Percentiles rank a stretch among this genome's conserved stretches.
These are phyloP conservation scores for Talaromyces stipitatus DNA, from an alignment of 495 filamentous ascomycete species.

Conservation along the genomic window DNA sequence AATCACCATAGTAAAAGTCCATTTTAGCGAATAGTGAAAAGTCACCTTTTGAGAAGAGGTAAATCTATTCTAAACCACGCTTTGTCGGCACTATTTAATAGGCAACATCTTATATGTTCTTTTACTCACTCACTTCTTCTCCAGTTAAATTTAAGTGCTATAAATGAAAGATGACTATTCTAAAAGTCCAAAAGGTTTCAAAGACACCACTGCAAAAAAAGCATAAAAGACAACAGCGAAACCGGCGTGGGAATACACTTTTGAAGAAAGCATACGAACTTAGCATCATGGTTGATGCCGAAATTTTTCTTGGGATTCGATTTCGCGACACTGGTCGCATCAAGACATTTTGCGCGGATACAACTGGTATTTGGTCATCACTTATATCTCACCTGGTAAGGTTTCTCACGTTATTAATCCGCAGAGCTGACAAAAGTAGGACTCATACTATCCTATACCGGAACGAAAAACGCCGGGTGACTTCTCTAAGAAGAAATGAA, in stretches of 20 bases:
- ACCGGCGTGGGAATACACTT: background rate
- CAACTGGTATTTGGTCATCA: background rate
- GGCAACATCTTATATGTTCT: background rate
- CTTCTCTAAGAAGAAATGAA: background rate
- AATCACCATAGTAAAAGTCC: too few relatives aligned
- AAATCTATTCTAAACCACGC: background rate
- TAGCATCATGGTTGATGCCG: background rate
- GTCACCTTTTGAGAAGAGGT: background rate
- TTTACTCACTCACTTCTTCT: background rate
- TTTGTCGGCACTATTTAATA: background rate
- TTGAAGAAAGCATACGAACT: background rate
- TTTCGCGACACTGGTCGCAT: too few relatives aligned
- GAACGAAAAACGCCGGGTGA: background rate
- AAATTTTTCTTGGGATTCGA: background rate
- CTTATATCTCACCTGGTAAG: background rate
- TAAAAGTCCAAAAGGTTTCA: background rate
- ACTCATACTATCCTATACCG: background rate
- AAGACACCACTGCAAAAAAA: background rate
- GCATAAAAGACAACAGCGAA: background rate
- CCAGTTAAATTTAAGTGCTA: background rate
- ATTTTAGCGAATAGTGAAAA: too few relatives aligned
- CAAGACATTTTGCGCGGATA: background rate
- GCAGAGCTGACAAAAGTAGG: background rate
- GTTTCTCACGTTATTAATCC: background rate
- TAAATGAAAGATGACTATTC: background rate